Conservation (phyloP, 257 asterid species). For the Buddleja alternifolia region DNA sequence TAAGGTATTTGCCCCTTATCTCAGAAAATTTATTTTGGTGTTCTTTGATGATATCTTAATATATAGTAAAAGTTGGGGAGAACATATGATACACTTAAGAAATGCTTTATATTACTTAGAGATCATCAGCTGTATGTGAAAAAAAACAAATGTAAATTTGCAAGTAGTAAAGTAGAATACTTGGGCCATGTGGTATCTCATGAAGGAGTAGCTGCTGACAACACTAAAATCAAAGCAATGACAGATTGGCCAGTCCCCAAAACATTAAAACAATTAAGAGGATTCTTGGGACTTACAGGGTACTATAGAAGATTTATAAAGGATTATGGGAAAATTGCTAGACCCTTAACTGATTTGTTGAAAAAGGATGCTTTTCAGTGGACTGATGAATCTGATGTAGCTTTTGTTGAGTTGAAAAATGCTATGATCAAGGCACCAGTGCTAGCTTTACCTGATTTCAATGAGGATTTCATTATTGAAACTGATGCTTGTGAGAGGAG, state of each 20-base stretch:
- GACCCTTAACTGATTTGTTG: too few relatives aligned
- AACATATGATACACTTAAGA: too few relatives aligned
- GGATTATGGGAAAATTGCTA: too few relatives aligned
- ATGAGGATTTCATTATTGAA: too few relatives aligned
- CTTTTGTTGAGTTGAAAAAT: too few relatives aligned
- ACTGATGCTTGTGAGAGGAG: background rate
- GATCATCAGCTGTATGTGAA: background rate
- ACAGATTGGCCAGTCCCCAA: background rate
- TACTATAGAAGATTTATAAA: background rate
- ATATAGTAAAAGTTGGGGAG: background rate
- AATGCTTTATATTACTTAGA: background rate
- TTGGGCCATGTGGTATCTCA: background rate
- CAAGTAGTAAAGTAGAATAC: background rate
- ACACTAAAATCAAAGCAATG: background rate
- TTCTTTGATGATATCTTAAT: background rate
- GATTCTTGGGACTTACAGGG: background rate
- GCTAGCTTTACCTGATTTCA: background rate
- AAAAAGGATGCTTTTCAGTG: too few relatives aligned
- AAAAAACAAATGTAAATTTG: background rate
- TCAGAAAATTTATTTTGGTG: background rate
- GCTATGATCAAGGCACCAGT: background rate
- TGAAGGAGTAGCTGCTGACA: background rate
- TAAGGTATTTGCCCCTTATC: too few relatives aligned
- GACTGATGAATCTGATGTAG: background rate
- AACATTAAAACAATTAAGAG: background rate